Evolutionary conservation across 176 grass and related monocot species (phyloP).

Genomic region (Puya raimondii): DNA sequence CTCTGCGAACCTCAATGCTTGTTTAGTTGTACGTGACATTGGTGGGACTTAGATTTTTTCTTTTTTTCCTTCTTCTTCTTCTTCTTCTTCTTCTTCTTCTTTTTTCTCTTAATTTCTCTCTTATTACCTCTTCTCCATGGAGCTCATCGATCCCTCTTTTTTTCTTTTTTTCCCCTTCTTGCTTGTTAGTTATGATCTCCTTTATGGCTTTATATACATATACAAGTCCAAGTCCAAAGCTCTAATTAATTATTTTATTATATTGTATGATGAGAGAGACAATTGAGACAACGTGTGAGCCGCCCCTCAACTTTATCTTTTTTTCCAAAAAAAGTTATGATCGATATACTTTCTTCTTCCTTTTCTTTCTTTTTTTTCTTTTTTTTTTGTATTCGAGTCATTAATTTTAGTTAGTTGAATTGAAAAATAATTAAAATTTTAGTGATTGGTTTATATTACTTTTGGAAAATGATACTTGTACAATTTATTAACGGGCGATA

Average conservation of each 20-base stretch:
- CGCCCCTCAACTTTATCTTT: background rate
- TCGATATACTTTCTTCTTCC: background rate
- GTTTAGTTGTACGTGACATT: slow-evolving; percentile 25
- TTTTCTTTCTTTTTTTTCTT: too few relatives aligned
- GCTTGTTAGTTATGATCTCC: background rate
- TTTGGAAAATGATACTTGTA: too few relatives aligned
- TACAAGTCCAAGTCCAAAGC: background rate
- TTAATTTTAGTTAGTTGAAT: too few relatives aligned
- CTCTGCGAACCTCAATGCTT: slow-evolving; percentile 63
- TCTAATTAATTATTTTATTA: background rate
- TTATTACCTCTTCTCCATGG: background rate
- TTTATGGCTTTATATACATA: background rate
- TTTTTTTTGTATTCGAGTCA: background rate
- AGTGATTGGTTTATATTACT: too few relatives aligned
- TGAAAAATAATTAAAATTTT: too few relatives aligned
- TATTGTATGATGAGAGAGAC: background rate
- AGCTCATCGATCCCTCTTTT: background rate
- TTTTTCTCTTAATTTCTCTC: background rate
- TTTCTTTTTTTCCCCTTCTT: background rate
- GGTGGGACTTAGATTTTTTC: slow-evolving; percentile 29
- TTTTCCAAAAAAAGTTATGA: too few relatives aligned
- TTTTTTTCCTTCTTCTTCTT: slow-evolving; percentile 13
- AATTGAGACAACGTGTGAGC: background rate
- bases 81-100: background rate
- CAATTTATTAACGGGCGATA: too few relatives aligned